Conservation (phyloP, 164 flowering plant genomes). For the Malania oleifera region DNA sequence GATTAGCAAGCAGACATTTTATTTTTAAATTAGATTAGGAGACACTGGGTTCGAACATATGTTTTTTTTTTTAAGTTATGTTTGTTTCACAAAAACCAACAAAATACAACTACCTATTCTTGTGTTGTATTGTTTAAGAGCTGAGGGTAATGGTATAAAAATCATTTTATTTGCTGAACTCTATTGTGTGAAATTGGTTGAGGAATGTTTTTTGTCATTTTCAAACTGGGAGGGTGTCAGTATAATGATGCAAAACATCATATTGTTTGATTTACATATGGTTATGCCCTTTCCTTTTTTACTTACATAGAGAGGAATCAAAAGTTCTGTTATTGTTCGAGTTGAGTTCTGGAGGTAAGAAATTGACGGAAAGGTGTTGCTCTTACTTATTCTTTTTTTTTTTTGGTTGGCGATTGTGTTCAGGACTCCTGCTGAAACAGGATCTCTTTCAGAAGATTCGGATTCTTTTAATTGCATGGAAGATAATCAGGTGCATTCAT, state of each 20-base stretch:
- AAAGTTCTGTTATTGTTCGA: background rate
- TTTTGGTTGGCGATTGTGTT: constrained; percentile 4
- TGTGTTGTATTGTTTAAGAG: no score
- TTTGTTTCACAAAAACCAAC: no score
- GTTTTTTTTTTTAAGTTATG: no score
- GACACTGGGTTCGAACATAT: no score
- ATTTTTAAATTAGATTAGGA: no score
- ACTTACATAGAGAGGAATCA: no score
- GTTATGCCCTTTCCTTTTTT: background rate
- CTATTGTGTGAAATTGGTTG: background rate
- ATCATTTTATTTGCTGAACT: background rate
- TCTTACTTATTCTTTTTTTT: background rate
- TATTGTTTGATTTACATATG: background rate
- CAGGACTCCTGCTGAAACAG: constrained; percentile 35
- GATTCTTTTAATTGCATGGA: constrained; percentile 20
- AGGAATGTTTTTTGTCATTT: background rate
- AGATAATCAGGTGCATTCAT: constrained; percentile 17
- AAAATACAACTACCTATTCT: no score
- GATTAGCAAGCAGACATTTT: no score
- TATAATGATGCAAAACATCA: no score
- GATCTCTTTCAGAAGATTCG: constrained; percentile 26
- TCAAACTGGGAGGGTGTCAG: no score
- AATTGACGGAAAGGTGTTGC: background rate
- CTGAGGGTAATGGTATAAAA: no score
- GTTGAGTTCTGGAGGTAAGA: background rate